Base-by-base conservation (phyloP, 1,284 basidiomycete species). In the Abortiporus biennis region DNA sequence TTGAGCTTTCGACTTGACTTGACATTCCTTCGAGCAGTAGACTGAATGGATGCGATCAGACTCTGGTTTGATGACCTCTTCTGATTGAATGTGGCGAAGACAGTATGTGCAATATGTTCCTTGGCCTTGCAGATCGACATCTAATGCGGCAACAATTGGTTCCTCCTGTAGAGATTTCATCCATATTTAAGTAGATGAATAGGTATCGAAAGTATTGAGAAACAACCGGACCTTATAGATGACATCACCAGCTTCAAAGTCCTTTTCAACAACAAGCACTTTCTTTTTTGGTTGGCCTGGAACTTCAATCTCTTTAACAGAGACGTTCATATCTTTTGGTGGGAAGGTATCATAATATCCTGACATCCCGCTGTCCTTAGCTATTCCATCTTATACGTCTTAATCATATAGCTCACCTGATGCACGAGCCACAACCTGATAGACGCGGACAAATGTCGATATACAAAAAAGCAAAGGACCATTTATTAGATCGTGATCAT, bases 301-400 rank as follows among this genome's bases (percentile, higher is more conserved):
- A 63, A 54, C 21, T 27, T 71, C 61, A 25, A 67, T 61, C 36
- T 67, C 60, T 47, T 77, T 67, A 23, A 86, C 65, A 19, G 71
- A 66, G 22, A 88, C 83, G 52, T 85, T 82, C 69, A 73, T 79
- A 30, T 65, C 67, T 58, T 78, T 78, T 24, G 76, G 75, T 19
- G 86, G 86, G 69, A 90, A 90, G 43, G 62, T 57, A 27, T 83
- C 65, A 55, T 81, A 87, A 57, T 89, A 90, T 46, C 80, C 86
- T 90, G 65, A 50, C 41, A 43, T 32, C 21, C n/a, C n/a, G n/a
- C n/a, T n/a, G n/a, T n/a, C n/a, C n/a, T n/a, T n/a, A n/a, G n/a
- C n/a, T n/a, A n/a, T n/a, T n/a, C n/a, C n/a, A n/a, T n/a, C n/a
- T n/a, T n/a, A n/a, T n/a, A n/a, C n/a, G n/a, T n/a, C n/a, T 29